Evolutionary conservation across 2,329 filamentous ascomycete species (phyloP), one percentile per base, ranked within the genome.

Genomic region (Neoarthrinium moseri): DNA sequence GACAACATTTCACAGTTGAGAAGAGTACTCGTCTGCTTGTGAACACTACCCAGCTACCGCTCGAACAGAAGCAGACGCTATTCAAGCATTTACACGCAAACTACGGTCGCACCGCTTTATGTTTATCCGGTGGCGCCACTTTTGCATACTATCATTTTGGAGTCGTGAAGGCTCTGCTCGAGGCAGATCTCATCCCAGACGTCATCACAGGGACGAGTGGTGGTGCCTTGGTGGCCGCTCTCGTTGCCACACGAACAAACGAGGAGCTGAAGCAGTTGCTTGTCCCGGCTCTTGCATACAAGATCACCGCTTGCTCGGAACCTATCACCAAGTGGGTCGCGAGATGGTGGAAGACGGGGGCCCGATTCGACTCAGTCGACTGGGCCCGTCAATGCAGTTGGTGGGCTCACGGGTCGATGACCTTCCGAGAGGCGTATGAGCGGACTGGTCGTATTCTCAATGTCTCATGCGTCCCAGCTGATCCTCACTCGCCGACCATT

Each of bases 131-230:
- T 2, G 94, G 94, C 1, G 94, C 92, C 4, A 89, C 88, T 0
- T 96, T 99, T 67, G 91, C 94, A 5, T 97, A 96, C 64, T 97
- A 97, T 64, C 94, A 99, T 64, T 90, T 96, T 53, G 94, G 94
- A 10, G 89, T 99, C 8, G 81, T 94, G 40, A 92, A 90, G 64
- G 92, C 91, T 7, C 76, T 97, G 4, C 74, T 97, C 5, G 94
- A 97, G 58, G 88, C 90, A 11, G 81, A 87, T 48, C 75, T 95
- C 2, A 72, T 99, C 1, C 94, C 94, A 0, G 87, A 95, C 52
- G 92, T 99, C 55, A 96, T 99, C 53, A 96, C 94, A 0, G 94
- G 94, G 10, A 99, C 94, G 3, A 96, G 91, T 50, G 94, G 94
- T 5, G 94, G 94, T 42, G 94, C 94, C 11, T 73, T 99, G 6